Conservation (phyloP, 768 basidiomycete genomes). For the Tremella yokohamensis region DNA sequence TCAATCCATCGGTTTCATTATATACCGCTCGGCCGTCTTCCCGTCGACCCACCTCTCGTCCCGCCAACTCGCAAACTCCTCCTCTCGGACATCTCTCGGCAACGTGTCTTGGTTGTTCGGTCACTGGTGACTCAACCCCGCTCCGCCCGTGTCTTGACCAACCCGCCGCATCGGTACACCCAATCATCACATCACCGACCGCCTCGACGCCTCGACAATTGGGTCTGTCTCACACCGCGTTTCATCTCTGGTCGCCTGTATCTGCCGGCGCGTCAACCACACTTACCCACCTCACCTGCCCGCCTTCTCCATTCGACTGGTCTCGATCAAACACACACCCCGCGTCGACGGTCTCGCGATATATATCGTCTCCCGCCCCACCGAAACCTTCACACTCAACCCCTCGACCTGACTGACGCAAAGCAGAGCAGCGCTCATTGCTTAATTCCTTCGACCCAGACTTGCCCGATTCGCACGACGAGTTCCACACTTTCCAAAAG, state of each 20-base stretch:
- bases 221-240: conserved; percentile 1
- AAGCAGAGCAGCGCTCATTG: conserved; percentile 2
- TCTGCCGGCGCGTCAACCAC: background rate
- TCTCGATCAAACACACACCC: conserved; percentile 61
- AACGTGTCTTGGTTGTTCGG: too few species aligned
- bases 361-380: background rate
- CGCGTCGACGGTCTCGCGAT: background rate
- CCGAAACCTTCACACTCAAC: background rate
- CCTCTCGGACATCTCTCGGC: background rate
- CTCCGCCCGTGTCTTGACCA: too few species aligned
- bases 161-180: background rate
- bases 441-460: background rate
- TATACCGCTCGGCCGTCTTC: background rate
- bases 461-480: conserved; percentile 2
- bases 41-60: too few species aligned
- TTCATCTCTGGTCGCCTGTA: background rate
- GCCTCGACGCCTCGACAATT: background rate
- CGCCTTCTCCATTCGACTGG: conserved; percentile 51
- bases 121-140: too few species aligned
- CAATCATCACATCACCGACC: too few species aligned
- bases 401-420: background rate
- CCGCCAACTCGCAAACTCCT: background rate
- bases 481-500: background rate
- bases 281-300: background rate
- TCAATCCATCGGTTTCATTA: background rate